Evolutionary conservation across 805 yeast species (phyloP).

Genomic region (Candida berthetii): DNA sequence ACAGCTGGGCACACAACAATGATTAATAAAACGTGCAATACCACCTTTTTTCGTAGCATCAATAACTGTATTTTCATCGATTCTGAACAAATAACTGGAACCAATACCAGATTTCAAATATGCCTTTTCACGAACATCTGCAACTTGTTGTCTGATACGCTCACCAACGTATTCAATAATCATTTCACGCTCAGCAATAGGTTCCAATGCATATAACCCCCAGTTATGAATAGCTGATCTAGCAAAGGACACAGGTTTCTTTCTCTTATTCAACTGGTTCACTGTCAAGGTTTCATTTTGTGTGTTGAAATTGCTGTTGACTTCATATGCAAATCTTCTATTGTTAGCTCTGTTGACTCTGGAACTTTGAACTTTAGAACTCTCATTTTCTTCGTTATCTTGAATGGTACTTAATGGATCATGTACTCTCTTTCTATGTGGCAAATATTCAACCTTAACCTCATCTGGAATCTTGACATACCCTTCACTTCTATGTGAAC

Average conservation of each 20-base stretch:
- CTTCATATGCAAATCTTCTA: conserved; percentile 85
- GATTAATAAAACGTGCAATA: conserved; percentile 93
- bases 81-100: conserved; percentile 85
- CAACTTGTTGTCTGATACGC: conserved; percentile 85
- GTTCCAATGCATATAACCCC: conserved; percentile 96
- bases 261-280: conserved; percentile 83
- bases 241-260: conserved; percentile 94
- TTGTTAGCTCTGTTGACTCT: conserved; percentile 83
- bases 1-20: conserved; percentile 96
- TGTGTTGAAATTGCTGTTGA: conserved; percentile 75
- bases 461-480: conserved; percentile 67
- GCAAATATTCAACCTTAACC: conserved; percentile 68
- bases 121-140: conserved; percentile 84
- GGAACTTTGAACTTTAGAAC: conserved; percentile 53
- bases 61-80: conserved; percentile 90
- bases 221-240: conserved; percentile 96
- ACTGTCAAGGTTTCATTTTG: conserved; percentile 77
- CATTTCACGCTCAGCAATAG: conserved; percentile 95
- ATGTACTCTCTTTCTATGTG: conserved; percentile 69
- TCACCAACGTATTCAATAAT: conserved; percentile 98
- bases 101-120: conserved; percentile 91
- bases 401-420: conserved; percentile 72
- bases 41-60: conserved; percentile 98
- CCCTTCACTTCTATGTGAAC: conserved; percentile 70
- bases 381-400: conserved; percentile 47